Base-by-base conservation (phyloP, 1,139 yeast genomes). In the Nadsonia commutata region DNA sequence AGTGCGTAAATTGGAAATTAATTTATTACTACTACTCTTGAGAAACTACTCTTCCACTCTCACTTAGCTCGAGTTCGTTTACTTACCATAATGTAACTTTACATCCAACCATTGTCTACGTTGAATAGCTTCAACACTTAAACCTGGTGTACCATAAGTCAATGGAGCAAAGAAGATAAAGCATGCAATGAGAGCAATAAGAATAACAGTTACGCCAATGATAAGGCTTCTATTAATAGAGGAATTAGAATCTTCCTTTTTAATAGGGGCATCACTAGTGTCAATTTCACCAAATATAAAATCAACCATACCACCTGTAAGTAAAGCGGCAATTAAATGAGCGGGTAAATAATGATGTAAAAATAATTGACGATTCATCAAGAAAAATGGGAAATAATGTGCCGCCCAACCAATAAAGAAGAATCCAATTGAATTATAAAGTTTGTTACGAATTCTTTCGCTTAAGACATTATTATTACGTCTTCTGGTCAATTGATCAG, bases 271-370 rank as follows among this genome's bases (percentile, higher is more conserved):
- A 9, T 54, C 50, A 3, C 48, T 55, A 22, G 51, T 56, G 44
- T 64, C 66, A 27, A 60, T 47, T 45, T 78, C 80, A 20, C 93
- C 78, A 56, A 81, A 72, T 39, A 85, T 61, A 54, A 85, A 77
- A 60, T 93, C 98, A 49, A 82, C 70, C 49, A 86, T 66, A 0
- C 82, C 88, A 20, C 94, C 97, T 13, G 90, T 66, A 48, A 88
- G 75, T 53, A 86, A 63, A 0, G 94, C 88, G 7, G 94, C 95
- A 50, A 85, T 72, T 57, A 90, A 68, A 60, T 93, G 98, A 0
- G 98, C 98, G 36, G 99, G 98, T 54, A 90, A 67, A 61, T 90
- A 88, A 62, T 88, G 97, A 60, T 88, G 96, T 55, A 90, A 68
- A 68, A 88, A 88, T 63, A 90, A 67, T 65, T 86, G 97, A 64